Percentiles rank a stretch among this genome's conserved stretches.
These are phyloP conservation scores for Wickerhamomyces canadensis DNA, from an alignment of 805 yeast genomes.

Conservation along the genomic window DNA sequence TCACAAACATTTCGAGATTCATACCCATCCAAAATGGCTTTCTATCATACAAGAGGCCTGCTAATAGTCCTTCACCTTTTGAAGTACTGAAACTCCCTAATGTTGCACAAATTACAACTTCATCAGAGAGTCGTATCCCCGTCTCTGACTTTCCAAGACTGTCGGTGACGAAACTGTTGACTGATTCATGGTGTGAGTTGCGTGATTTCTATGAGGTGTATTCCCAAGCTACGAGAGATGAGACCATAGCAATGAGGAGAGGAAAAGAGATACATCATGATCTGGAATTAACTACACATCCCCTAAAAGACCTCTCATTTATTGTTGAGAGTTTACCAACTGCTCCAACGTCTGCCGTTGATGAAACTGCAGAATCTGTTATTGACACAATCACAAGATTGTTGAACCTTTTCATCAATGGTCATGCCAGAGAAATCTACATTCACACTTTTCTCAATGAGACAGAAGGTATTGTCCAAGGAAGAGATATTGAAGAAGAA, in stretches of 20 bases:
- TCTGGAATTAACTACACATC: slow-evolving; percentile 45
- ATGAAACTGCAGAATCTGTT: slow-evolving; percentile 31
- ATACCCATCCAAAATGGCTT: slow-evolving; percentile 7
- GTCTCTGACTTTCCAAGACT: slow-evolving; percentile 29
- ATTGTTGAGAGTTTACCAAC: slow-evolving; percentile 2
- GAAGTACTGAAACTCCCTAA: slow-evolving; percentile 7
- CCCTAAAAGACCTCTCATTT: slow-evolving; percentile 10
- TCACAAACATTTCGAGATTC: slow-evolving; percentile 2
- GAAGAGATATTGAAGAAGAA: slow-evolving; percentile 15
- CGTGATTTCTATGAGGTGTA: slow-evolving; percentile 47
- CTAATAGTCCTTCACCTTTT: slow-evolving; percentile 14
- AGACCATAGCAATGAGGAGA: slow-evolving; percentile 35
- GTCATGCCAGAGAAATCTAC: slow-evolving; percentile 59
- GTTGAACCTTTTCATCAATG: slow-evolving; percentile 34
- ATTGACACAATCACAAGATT: slow-evolving; percentile 38
- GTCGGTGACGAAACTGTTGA: slow-evolving; percentile 55
- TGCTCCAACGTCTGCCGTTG: slow-evolving; percentile 6
- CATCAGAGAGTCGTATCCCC: background rate
- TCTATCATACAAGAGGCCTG: slow-evolving; percentile 3
- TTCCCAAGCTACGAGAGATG: slow-evolving; percentile 32
- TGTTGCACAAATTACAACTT: background rate
- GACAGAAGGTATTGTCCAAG: slow-evolving; percentile 3
- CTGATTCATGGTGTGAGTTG: slow-evolving; percentile 67
- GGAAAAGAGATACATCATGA: slow-evolving; percentile 45
- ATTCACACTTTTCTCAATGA: slow-evolving; percentile 28